Base-by-base conservation (phyloP, 148 eudicot species). In the Rheum nobile region DNA sequence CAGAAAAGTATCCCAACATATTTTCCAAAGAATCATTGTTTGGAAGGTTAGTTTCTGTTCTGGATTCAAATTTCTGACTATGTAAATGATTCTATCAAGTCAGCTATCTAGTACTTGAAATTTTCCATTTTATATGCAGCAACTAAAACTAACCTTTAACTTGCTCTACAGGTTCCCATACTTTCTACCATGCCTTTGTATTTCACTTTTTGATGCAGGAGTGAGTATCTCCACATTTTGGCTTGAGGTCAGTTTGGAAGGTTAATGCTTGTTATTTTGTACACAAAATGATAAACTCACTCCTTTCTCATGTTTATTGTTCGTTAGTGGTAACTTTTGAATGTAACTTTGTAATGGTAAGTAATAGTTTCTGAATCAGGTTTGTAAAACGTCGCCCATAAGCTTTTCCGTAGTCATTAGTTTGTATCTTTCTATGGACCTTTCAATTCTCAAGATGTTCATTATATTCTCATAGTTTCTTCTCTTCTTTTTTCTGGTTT, bases 151-250 rank as follows among this genome's bases (percentile, higher is more conserved):
- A 17, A 24, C 0, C 12, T 74, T 12, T 7, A 32, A 32, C 12
- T 59, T 38, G 0, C 21, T 26, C 57, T 87, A 88, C 91, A 91
- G 97, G 81, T 95, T 91, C 79, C 96, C 99, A 6, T 95, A 91
- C 79, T 82, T 90, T 63, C 77, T 95, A 80, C 99, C 97, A 48
- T 95, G 99, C 89, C 86, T 91, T 39, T 44, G 75, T 46, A 86
- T 82, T 63, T 91, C 99, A 71, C 2, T 86, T 57, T 82, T 90
- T 39, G 88, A 92, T 11, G 82, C 81, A 41, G 63, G 79, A 63
- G 89, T 90, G 48, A 79, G 82, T 37, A 48, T 87, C 37, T 79
- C 67, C 55, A 47, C 86, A 65, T 86, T 86, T 82, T 86, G 89
- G 88, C 97, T 95, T 77, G 93, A 96, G 85, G 97, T 94, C 78